These are phyloP conservation scores for Podaxis sp. DNA, from an alignment of 768 basidiomycete genomes.

Conservation along the genomic window DNA sequence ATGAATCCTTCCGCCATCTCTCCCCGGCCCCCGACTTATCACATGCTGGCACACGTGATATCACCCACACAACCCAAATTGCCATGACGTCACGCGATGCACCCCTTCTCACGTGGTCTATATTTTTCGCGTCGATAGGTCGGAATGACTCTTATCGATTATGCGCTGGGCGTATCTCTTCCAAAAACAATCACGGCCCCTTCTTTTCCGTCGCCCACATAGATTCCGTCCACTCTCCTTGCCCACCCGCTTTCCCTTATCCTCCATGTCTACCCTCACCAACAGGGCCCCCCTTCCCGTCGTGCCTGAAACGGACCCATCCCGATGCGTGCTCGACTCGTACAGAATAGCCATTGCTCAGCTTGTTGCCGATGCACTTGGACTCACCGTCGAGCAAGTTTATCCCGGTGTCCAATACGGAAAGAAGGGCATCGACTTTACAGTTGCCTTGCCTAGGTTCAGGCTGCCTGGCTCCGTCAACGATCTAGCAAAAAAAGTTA, in stretches of 20 bases:
- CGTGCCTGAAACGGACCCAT: constrained; percentile 44
- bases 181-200: background rate
- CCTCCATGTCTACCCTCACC: background rate
- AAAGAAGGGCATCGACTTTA: constrained; percentile 93
- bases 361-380: constrained; percentile 63
- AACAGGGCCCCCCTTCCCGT: constrained; percentile 28
- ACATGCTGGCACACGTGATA: background rate
- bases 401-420: constrained; percentile 87
- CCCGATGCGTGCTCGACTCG: constrained; percentile 61
- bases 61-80: too few species aligned
- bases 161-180: background rate
- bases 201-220: background rate
- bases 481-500: constrained; percentile 70
- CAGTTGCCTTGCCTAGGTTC: constrained; percentile 90
- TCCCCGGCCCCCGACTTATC: background rate
- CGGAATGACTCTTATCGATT: background rate
- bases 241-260: background rate
- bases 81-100: background rate
- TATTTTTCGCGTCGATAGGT: background rate
- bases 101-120: background rate
- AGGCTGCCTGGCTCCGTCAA: constrained; percentile 82
- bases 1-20: background rate
- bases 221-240: background rate
- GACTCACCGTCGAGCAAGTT: constrained; percentile 72
- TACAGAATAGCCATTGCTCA: constrained; percentile 84